These are phyloP conservation scores for Jatropha multifida DNA, from an alignment of 441 rosid genomes.

Conservation along the genomic window DNA sequence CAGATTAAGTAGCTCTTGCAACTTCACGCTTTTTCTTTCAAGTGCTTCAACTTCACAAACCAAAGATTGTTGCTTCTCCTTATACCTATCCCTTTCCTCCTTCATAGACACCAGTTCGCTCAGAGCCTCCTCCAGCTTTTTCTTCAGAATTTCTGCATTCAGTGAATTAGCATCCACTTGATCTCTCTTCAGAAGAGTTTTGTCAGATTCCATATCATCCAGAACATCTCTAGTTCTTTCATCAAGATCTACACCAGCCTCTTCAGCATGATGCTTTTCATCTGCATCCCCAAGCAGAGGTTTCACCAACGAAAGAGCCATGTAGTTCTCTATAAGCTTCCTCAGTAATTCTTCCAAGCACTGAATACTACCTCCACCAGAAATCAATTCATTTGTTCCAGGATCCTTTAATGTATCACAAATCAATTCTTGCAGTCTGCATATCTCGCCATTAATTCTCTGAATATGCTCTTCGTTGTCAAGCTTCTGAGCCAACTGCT, in stretches of 20 bases:
- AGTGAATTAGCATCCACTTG: constrained; percentile 39
- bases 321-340: constrained; percentile 68
- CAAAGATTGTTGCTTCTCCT: constrained; percentile 63
- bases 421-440: constrained; percentile 60
- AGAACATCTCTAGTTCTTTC: constrained; percentile 23
- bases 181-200: constrained; percentile 43
- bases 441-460: constrained; percentile 48
- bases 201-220: constrained; percentile 35
- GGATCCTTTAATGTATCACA: constrained; percentile 62
- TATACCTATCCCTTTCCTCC: constrained; percentile 72
- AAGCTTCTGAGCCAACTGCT: constrained; percentile 53
- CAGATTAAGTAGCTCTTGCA: constrained; percentile 67
- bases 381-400: constrained; percentile 42
- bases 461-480: constrained; percentile 50
- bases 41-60: constrained; percentile 62
- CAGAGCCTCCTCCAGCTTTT: constrained; percentile 72
- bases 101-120: constrained; percentile 51
- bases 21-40: constrained; percentile 53
- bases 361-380: constrained; percentile 49
- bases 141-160: constrained; percentile 48
- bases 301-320: constrained; percentile 33
- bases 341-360: constrained; percentile 65
- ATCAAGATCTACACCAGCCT: constrained; percentile 31
- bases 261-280: constrained; percentile 32
- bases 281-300: constrained; percentile 34